phyloP scores from a whole-genome alignment of 176 grass and related monocot species.

The Tuctoria greenei region DNA sequence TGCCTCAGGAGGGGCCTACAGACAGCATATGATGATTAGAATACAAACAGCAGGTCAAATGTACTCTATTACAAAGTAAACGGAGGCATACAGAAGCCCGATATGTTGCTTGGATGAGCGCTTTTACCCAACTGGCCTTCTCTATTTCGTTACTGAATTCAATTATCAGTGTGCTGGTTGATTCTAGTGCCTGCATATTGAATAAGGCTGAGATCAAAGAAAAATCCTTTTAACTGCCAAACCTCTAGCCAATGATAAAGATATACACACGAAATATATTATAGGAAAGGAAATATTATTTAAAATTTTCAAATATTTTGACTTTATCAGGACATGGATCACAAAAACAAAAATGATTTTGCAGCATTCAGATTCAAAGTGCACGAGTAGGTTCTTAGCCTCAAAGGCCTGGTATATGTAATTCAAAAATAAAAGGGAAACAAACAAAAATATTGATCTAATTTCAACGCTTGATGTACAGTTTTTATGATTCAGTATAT shows the following conservation, averaged over 20 bases:
- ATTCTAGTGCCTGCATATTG: conserved; percentile 86
- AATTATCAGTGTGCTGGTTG: conserved; percentile 78
- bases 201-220: conserved; percentile 32
- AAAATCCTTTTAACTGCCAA: conserved; percentile 9
- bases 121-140: conserved; percentile 83
- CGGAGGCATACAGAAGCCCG: conserved; percentile 73
- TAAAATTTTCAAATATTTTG: conserved; percentile 2
- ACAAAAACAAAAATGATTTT: neutral
- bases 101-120: conserved; percentile 84
- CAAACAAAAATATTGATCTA: neutral
- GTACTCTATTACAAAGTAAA: conserved; percentile 33
- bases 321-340: neutral
- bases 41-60: conserved; percentile 4
- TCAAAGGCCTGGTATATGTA: conserved; percentile 5
- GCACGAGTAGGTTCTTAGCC: neutral
- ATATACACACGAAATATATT: neutral
- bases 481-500: neutral
- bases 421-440: neutral
- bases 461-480: neutral
- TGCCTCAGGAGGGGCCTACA: conserved; percentile 73
- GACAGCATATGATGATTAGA: conserved; percentile 22
- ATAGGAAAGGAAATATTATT: neutral
- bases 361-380: neutral
- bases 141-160: conserved; percentile 74
- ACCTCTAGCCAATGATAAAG: neutral